A percentile compares a stretch with the other conserved stretches of the same genome.
Evolutionary conservation across 768 basidiomycete species (phyloP).

Genomic region (Crepidotus variabilis): DNA sequence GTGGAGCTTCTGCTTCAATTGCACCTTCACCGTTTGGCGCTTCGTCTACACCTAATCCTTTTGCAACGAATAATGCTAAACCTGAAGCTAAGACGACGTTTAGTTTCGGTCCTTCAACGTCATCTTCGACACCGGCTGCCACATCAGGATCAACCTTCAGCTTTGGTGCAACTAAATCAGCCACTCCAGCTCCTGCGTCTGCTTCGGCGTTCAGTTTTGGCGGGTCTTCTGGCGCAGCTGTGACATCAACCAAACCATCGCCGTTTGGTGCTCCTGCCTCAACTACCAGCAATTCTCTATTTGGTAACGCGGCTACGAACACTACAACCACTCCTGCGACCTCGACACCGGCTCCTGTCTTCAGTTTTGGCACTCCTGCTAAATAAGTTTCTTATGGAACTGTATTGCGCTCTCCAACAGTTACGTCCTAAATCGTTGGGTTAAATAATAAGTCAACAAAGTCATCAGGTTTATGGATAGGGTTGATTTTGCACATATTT

Average conservation of each 20-base stretch:
- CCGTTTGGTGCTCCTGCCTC: conserved; percentile 18
- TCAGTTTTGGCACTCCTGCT: conserved; percentile 4
- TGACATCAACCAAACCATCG: conserved; percentile 10
- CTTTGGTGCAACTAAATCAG: conserved; percentile 10
- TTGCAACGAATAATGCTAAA: conserved; percentile 5
- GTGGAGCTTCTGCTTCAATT: neutral
- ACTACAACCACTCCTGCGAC: neutral
- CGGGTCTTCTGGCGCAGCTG: conserved; percentile 11
- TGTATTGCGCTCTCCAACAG: too few species aligned
- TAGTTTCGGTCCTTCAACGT: conserved; percentile 8
- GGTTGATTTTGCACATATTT: too few species aligned
- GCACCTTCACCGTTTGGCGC: neutral
- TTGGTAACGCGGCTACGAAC: conserved; percentile 18
- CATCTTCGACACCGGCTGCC: conserved; percentile 9
- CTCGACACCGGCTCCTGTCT: neutral
- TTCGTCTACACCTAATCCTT: neutral
- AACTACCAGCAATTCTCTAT: conserved; percentile 19
- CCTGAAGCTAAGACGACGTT: neutral
- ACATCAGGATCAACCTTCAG: conserved; percentile 11
- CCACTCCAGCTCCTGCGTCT: conserved; percentile 15
- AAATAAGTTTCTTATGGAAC: neutral
- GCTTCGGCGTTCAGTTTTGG: conserved; percentile 4
- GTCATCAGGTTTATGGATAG: too few species aligned
- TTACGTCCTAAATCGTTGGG: too few species aligned
- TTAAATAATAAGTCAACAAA: too few species aligned